These are phyloP conservation scores for Waitea zeae DNA, from an alignment of 1,284 basidiomycete genomes.

Conservation along the genomic window DNA sequence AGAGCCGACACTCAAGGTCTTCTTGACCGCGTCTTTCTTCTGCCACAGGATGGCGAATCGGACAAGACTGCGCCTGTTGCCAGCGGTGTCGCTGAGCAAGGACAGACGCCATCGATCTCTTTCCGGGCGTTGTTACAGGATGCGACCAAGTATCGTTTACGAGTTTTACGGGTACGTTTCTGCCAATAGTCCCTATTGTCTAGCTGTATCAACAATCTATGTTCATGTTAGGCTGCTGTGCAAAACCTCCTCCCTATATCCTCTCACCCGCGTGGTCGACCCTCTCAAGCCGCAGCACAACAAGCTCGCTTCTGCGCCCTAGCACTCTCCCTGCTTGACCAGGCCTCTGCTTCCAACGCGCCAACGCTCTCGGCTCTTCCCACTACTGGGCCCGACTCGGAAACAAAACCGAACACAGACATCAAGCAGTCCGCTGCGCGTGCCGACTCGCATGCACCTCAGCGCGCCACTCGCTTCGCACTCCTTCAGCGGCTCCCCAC, in stretches of 20 bases:
- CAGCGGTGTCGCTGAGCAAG: constrained; percentile 17
- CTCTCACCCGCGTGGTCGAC: constrained; percentile 39
- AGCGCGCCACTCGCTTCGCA: no score
- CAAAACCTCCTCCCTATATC: constrained; percentile 49
- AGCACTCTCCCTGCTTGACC: constrained; percentile 50
- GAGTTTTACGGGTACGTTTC: constrained; percentile 29
- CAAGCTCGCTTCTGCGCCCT: constrained; percentile 59
- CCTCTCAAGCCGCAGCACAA: constrained; percentile 42
- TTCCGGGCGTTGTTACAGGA: constrained; percentile 45
- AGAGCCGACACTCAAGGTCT: constrained; percentile 58
- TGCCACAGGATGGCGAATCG: no score
- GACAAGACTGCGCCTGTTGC: constrained; percentile 12
- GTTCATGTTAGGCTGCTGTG: constrained; percentile 31
- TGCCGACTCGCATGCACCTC: no score
- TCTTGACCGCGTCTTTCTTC: constrained; percentile 62
- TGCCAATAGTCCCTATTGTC: constrained; percentile 5
- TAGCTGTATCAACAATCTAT: constrained; percentile 2
- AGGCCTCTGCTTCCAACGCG: constrained; percentile 34
- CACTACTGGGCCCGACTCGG: constrained; percentile 12
- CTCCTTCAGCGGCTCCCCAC: constrained; percentile 59
- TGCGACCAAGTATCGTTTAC: constrained; percentile 31
- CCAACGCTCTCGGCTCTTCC: constrained; percentile 18
- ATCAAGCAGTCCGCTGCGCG: constrained; percentile 14
- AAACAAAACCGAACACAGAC: constrained; percentile 9
- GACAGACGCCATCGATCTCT: constrained; percentile 25